These are phyloP conservation scores for Echria macrotheca DNA, from an alignment of 495 filamentous ascomycete genomes.

Conservation along the genomic window DNA sequence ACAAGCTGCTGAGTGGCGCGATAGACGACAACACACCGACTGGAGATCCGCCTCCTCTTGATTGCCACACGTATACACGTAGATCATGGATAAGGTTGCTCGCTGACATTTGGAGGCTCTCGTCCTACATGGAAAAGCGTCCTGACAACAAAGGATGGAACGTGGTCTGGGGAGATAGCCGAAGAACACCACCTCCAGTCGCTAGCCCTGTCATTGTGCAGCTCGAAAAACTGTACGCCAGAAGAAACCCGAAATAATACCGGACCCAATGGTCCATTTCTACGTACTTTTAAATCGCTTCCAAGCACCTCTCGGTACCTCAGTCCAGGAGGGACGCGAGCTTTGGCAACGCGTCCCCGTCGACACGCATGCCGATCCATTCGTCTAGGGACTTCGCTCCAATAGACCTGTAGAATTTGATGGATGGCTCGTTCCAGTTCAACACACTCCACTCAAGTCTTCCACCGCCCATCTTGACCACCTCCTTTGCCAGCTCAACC, in stretches of 20 bases:
- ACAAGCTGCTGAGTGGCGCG: slow-evolving; percentile 31
- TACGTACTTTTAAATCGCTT: too few species aligned
- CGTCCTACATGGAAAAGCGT: slow-evolving; percentile 25
- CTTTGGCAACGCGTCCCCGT: slow-evolving; percentile 61
- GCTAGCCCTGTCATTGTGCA: slow-evolving; percentile 15
- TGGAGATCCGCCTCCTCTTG: slow-evolving; percentile 25
- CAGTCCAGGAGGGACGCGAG: slow-evolving; percentile 47
- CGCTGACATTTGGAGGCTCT: slow-evolving; percentile 28
- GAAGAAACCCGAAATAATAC: too few species aligned
- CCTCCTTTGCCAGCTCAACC: slow-evolving; percentile 68
- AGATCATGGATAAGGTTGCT: slow-evolving; percentile 29
- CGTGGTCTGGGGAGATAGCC: slow-evolving; percentile 31
- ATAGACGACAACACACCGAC: slow-evolving; percentile 31
- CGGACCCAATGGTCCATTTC: too few species aligned
- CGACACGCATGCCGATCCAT: slow-evolving; percentile 89
- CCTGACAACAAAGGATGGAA: slow-evolving; percentile 16
- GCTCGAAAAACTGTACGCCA: slow-evolving; percentile 24
- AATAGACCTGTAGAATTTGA: slow-evolving; percentile 79
- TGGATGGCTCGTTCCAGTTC: slow-evolving; percentile 83
- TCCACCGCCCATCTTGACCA: slow-evolving; percentile 62
- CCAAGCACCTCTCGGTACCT: too few species aligned
- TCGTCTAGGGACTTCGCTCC: slow-evolving; percentile 79
- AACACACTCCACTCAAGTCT: slow-evolving; percentile 91
- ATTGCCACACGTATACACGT: slow-evolving; percentile 18
- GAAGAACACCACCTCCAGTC: slow-evolving; percentile 10